Evolutionary conservation across 2,329 filamentous ascomycete species (phyloP).

Genomic region (Trichoderma sp.): DNA sequence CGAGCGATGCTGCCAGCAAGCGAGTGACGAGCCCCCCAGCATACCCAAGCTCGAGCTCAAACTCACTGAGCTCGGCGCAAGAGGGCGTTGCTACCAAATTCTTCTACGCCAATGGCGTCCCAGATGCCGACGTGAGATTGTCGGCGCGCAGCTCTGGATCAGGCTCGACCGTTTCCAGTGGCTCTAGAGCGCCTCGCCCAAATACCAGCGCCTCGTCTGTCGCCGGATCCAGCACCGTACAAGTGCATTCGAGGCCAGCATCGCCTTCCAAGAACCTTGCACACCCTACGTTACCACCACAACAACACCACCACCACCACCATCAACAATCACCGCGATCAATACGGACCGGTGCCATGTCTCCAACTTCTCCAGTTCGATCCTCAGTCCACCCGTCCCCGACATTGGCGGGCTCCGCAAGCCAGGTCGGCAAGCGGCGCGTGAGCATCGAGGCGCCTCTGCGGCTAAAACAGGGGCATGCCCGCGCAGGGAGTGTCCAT

Average conservation of each 20-base stretch:
- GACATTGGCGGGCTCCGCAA: slow-evolving; percentile 37
- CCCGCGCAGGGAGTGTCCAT: slow-evolving; percentile 45
- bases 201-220: slow-evolving; percentile 36
- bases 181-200: slow-evolving; percentile 48
- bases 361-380: slow-evolving; percentile 34
- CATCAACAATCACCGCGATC: slow-evolving; percentile 28
- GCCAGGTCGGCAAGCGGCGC: slow-evolving; percentile 41
- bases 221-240: slow-evolving; percentile 27
- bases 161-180: slow-evolving; percentile 49
- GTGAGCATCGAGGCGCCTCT: slow-evolving; percentile 48
- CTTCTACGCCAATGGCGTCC: slow-evolving; percentile 71
- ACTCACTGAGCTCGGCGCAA: slow-evolving; percentile 39
- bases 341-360: slow-evolving; percentile 28
- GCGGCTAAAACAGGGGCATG: slow-evolving; percentile 41
- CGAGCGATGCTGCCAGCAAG: slow-evolving; percentile 51
- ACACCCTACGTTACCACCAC: slow-evolving; percentile 28
- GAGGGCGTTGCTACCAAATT: slow-evolving; percentile 62
- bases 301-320: slow-evolving; percentile 26
- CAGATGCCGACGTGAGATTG: slow-evolving; percentile 47
- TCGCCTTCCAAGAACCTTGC: slow-evolving; percentile 52
- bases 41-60: slow-evolving; percentile 37
- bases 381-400: slow-evolving; percentile 42
- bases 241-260: slow-evolving; percentile 45
- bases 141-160: slow-evolving; percentile 43
- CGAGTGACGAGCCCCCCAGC: slow-evolving; percentile 37